Evolutionary conservation across 2,329 filamentous ascomycete species (phyloP), one percentile per base, ranked within the genome.

Genomic region (Penicillium sp.): DNA sequence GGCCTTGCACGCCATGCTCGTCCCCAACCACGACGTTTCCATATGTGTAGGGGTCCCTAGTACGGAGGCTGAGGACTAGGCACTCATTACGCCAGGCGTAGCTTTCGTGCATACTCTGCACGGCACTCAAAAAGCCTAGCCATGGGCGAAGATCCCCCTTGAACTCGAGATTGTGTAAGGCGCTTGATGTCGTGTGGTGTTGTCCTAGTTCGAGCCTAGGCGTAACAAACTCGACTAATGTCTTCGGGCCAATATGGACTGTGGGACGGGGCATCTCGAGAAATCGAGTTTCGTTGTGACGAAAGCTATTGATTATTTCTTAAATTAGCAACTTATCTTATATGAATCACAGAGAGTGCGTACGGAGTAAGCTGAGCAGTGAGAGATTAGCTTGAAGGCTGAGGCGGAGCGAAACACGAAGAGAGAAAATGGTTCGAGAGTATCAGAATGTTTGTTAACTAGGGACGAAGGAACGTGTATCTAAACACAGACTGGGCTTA

Each of bases 1-100:
- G 55, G 55, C 42, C 55, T 38, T 49, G 33, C 12, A 49, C 28
- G 40, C 55, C 17, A 49, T 50, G 28, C 40, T 57, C 55, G 22
- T 26, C 26, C 26, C 26, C 26, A 26, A 26, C 26, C 3, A 26
- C 26, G 26, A 26, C 26, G 26, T 26, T 57, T 26, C 26, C 45
- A 26, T 28, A 30, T 17, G 24, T 30, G 28, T 50, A 50, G 22
- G 45, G 45, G 45, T 30, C 45, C 17, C 45, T 45, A 17, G 10
- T 50, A n/a, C 17, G 24, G 45, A 50, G 45, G 15, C 24, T 50
- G 3, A 50, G 45, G 45, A 4, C 26, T 30, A 50, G 28, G 17
- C 13, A 28, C 24, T 17, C 28, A 28, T 30, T 50, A 17, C 45
- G 24, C 45, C 24, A 50, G 17, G 45, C 17, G 28, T 28, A 17